Percentiles rank a stretch among this genome's conserved stretches.
Evolutionary conservation across 1,284 basidiomycete species (phyloP).

Genomic region (Sporisorium graminicola): DNA sequence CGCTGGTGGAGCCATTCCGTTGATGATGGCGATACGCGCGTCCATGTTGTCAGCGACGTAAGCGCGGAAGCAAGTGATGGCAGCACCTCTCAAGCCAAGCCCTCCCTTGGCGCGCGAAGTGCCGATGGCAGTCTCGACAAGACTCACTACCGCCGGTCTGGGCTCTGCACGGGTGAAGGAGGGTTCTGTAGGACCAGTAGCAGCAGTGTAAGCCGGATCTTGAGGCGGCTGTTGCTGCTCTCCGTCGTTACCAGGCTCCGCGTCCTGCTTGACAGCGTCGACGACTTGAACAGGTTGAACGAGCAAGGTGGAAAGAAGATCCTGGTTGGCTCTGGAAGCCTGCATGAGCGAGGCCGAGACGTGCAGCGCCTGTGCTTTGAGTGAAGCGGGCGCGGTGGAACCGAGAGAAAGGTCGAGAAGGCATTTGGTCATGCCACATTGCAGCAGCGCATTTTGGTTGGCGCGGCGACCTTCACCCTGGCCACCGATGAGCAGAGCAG

Average conservation of each 20-base stretch:
- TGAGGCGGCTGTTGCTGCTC: slow-evolving; percentile 16
- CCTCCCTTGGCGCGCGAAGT: slow-evolving; percentile 53
- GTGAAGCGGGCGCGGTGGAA: slow-evolving; percentile 86
- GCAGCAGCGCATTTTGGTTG: slow-evolving; percentile 73
- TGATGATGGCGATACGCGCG: slow-evolving; percentile 72
- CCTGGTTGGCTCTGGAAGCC: slow-evolving; percentile 71
- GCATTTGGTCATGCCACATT: slow-evolving; percentile 80
- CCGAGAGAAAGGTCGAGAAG: slow-evolving; percentile 88
- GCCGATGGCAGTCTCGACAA: slow-evolving; percentile 55
- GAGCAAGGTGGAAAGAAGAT: slow-evolving; percentile 69
- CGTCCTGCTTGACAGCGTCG: slow-evolving; percentile 15
- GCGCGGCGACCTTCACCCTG: slow-evolving; percentile 73
- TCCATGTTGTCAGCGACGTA: slow-evolving; percentile 70
- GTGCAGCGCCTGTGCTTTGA: slow-evolving; percentile 82
- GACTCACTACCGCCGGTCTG: slow-evolving; percentile 44
- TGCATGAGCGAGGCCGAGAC: slow-evolving; percentile 72
- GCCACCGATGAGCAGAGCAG: slow-evolving; percentile 75
- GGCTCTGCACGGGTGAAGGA: slow-evolving; percentile 46
- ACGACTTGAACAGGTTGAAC: slow-evolving; percentile 55
- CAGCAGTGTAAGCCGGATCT: slow-evolving; percentile 8
- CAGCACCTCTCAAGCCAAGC: slow-evolving; percentile 57
- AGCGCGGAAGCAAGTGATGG: slow-evolving; percentile 60
- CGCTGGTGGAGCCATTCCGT: slow-evolving; percentile 71
- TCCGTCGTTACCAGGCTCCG: neutral
- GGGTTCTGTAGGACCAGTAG: slow-evolving; percentile 6